Evolutionary conservation across 2,329 filamentous ascomycete species (phyloP), one percentile per base, ranked within the genome.

Genomic region (Orbilia ellipsospora): DNA sequence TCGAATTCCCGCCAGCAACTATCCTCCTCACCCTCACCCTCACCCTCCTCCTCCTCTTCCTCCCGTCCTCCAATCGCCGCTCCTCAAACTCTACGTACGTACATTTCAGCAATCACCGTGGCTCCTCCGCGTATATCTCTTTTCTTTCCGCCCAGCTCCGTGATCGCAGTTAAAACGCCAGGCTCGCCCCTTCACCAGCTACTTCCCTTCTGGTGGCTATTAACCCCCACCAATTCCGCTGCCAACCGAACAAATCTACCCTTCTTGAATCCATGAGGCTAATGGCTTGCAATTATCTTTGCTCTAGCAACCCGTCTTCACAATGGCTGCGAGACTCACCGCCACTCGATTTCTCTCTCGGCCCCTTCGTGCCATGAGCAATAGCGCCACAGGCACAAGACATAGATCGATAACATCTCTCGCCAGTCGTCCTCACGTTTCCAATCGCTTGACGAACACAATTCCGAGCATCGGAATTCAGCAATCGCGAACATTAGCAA

Each of bases 341-440:
- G 55, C 72, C 18, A 48, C 72, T 48, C 64, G 72, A 12, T 31
- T 69, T 45, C 31, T 75, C 10, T 69, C 64, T 28, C 52, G 45
- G 15, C 42, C 64, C 44, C 16, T 65, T 31, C 52, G 64, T 40
- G 42, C 40, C 1, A 44, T 31, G n/a, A 16, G 51, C 26, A 48
- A 15, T 40, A 12, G 23, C 16, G 31, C 48, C 26, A 31, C 57
- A 15, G 16, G 2, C 2, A 6, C 8, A 7, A 20, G 12, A 18
- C 42, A 52, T 20, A 50, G 72, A 48, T 75, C 72, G 16, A 75
- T 75, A 52, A 36, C 64, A 23, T 69, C 72, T 15, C 23, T 75
- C 20, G 23, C 69, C n/a, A 56, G 63, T 16, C n/a, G 48, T 12
- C 16, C 62, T 5, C 42, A 20, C 13, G 28, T 45, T 13, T 26